A percentile compares a stretch with the other conserved stretches of the same genome.
Evolutionary conservation across 176 grass and related monocot species (phyloP).

Genomic region (Triticum timopheevii): DNA sequence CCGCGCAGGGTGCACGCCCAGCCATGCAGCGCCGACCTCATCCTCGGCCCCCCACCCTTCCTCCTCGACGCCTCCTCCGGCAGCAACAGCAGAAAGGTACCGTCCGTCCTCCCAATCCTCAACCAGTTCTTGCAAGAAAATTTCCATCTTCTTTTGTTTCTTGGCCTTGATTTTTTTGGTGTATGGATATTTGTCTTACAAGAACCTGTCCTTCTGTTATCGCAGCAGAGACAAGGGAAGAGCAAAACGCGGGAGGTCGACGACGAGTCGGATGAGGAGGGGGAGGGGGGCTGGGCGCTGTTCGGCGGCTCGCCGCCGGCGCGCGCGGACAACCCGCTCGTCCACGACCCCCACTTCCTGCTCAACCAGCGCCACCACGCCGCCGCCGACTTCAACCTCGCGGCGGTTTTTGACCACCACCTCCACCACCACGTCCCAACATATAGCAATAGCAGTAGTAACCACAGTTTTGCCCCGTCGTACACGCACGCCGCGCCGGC

Average conservation of each 20-base stretch:
- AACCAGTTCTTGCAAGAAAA: background rate
- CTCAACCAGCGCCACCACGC: slow-evolving; percentile 40
- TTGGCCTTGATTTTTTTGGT: background rate
- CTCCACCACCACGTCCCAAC: background rate
- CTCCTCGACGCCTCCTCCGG: background rate
- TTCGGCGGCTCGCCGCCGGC: slow-evolving; percentile 71
- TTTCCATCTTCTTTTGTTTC: rapidly evolving
- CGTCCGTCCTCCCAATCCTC: background rate
- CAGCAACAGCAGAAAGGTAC: slow-evolving; percentile 31
- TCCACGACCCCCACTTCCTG: slow-evolving; percentile 66
- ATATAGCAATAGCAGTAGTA: slow-evolving; percentile 28
- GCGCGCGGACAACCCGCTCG: slow-evolving; percentile 66
- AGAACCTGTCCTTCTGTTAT: background rate
- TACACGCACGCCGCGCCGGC: slow-evolving; percentile 36
- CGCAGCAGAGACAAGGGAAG: slow-evolving; percentile 26
- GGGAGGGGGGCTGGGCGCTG: slow-evolving; percentile 16
- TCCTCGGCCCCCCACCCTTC: slow-evolving; percentile 45
- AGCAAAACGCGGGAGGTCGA: background rate
- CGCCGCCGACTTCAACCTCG: slow-evolving; percentile 6
- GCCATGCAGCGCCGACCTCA: slow-evolving; percentile 50
- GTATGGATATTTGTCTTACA: background rate
- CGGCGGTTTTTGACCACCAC: slow-evolving; percentile 47
- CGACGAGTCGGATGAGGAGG: background rate
- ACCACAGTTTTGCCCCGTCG: slow-evolving; percentile 52
- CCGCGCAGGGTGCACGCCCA: slow-evolving; percentile 43